Base-by-base conservation (phyloP, 257 asterid genomes). In the Ophiorrhiza pumila region DNA sequence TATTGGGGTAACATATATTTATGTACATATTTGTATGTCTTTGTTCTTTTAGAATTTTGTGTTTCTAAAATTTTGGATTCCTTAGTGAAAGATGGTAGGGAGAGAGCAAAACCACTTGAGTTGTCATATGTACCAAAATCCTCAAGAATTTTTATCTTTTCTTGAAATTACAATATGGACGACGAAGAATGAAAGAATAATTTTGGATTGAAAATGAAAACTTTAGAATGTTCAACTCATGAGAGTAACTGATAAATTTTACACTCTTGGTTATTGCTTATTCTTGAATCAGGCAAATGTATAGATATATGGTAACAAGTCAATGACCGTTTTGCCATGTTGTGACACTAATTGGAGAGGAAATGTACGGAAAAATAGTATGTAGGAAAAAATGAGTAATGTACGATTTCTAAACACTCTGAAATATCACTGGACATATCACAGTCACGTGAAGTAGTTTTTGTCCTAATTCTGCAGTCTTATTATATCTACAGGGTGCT, bases 401-500 rank as follows among this genome's bases (percentile, higher is more conserved):
- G 13, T 12, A 9, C 7, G 62, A 27, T 57, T 53, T 27, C 9
- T 27, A 32, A 31, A 53, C 32, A 25, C 8, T 22, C 9, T 2
- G n/a, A 34, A 27, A 27, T 34, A 17, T 22, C 31, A 53, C 9
- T 53, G 8, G 15, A 53, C 15, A 53, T 53, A 27, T 25, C 25
- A 47, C 15, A 10, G 27, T 68, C 45, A 32, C 6, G 7, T 50
- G 11, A 32, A 12, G 53, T 20, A 32, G 2, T 6, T 4, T 60
- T 60, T 68, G 13, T 32, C 62, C 20, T 22, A 9, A 5, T 52
- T 12, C 22, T 65, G 55, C 25, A 2, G 37, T 42, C 17, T 7
- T 52, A 20, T 56, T 22, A 15, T 11, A 60, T 49, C 65, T 35
- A 60, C 71, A 69, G 70, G 74, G 46, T 35, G 45, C 45, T 68